Evolutionary conservation across 306 rosid species (phyloP), one percentile per base, ranked within the genome.

Genomic region (Alnus glutinosa): DNA sequence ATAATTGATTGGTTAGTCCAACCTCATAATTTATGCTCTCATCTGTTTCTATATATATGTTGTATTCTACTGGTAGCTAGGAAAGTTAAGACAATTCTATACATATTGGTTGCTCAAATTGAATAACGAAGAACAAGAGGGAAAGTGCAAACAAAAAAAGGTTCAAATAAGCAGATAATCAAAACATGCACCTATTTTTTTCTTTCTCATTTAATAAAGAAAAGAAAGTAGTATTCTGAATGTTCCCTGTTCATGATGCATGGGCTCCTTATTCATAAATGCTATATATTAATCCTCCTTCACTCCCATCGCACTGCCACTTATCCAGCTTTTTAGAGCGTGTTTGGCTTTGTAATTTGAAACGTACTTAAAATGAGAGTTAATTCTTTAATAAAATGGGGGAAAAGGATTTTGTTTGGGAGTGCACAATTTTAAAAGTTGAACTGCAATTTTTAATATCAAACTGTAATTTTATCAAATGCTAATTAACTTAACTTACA

Each of bases 211-310:
- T 62, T 62, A 4, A 32, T 9, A 28, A 23, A 28, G 7, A 28
- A 0, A 59, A 28, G 0, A 75, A 55, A 80, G 55, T 64, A 57
- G 78, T 55, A 55, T 83, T 55, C 30, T 74, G 57, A 63, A 34
- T 63, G 74, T 80, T 82, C 59, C 83, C 78, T 83, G 71, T 78
- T 76, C 78, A 73, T 68, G 70, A 78, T 59, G 82, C n/a, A 16
- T 48, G 77, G 70, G 62, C 75, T 11, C 74, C 70, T 52, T 23
- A 2, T 55, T 32, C 67, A 64, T 66, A 72, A 39, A 9, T 48
- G 69, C 9, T 47, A 58, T 23, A 23, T 23, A 23, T 34, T 34
- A 34, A 52, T 55, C 10, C 23, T 59, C 36, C 18, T 12, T 59
- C 1, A 11, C 32, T 32, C 9, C 46, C 46, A 42, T 42, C 46